Evolutionary conservation across 2,329 filamentous ascomycete genomes (phyloP).

Genomic region (Colletotrichum destructivum): DNA sequence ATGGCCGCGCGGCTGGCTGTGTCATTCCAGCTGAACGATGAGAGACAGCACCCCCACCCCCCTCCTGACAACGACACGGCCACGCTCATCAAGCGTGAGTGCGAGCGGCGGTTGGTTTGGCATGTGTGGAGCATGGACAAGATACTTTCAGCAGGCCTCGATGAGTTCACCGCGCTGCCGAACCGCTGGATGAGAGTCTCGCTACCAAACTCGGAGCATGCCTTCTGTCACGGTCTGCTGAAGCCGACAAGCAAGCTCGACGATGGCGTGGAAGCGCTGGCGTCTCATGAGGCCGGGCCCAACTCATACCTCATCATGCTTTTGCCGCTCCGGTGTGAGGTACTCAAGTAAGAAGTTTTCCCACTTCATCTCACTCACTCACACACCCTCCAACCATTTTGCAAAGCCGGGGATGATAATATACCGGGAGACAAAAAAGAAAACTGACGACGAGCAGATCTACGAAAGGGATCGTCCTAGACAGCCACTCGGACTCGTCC

Average conservation of each 20-base stretch:
- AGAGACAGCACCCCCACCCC: background rate
- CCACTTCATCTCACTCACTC: too few relatives aligned
- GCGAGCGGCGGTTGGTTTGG: slow-evolving; percentile 30
- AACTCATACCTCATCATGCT: slow-evolving; percentile 29
- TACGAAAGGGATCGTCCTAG: too few relatives aligned
- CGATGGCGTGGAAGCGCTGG: slow-evolving; percentile 13
- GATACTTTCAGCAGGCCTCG: slow-evolving; percentile 27
- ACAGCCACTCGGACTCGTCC: too few relatives aligned
- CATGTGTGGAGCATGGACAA: slow-evolving; percentile 34
- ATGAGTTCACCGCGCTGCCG: slow-evolving; percentile 30
- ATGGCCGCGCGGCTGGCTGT: slow-evolving; percentile 19
- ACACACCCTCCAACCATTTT: too few relatives aligned
- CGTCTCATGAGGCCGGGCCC: slow-evolving; percentile 6
- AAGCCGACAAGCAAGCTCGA: slow-evolving; percentile 19
- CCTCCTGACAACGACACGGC: slow-evolving; percentile 3
- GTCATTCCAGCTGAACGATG: slow-evolving; percentile 33
- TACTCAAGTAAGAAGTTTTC: background rate
- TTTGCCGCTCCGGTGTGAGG: background rate
- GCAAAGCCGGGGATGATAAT: too few relatives aligned
- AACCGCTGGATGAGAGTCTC: slow-evolving; percentile 24
- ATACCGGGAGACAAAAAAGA: too few relatives aligned
- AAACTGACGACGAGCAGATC: too few relatives aligned
- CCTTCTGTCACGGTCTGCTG: slow-evolving; percentile 19
- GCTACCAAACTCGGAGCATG: slow-evolving; percentile 13
- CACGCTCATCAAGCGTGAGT: slow-evolving; percentile 13